These are phyloP conservation scores for Kokia cookei DNA, from an alignment of 441 rosid species.

Conservation along the genomic window DNA sequence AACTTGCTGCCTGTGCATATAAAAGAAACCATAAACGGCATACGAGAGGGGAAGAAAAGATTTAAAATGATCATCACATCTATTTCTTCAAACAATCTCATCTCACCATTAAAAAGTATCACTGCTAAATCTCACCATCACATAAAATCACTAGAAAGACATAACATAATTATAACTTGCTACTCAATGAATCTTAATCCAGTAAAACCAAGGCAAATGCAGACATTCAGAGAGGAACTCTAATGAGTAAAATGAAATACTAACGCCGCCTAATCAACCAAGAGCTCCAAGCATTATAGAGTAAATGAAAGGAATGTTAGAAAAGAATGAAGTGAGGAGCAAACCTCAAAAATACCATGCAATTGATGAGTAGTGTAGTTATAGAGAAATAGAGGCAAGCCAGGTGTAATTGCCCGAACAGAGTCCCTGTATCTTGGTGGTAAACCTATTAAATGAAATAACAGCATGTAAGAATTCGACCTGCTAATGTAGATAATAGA, in stretches of 20 bases:
- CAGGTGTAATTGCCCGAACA: conserved; percentile 95
- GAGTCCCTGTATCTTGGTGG: conserved; percentile 99
- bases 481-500: neutral
- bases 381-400: conserved; percentile 92
- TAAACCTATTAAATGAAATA: conserved; percentile 50
- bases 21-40: neutral
- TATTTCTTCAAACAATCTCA: neutral
- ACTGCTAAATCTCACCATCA: neutral
- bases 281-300: neutral
- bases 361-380: conserved; percentile 97
- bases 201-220: neutral
- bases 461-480: conserved; percentile 4
- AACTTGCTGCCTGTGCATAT: conserved; percentile 71
- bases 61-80: neutral
- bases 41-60: too few species aligned
- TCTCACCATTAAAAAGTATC: neutral
- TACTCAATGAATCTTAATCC: neutral
- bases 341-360: conserved; percentile 97
- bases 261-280: neutral
- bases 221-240: neutral
- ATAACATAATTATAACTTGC: neutral
- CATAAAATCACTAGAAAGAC: neutral
- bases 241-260: neutral
- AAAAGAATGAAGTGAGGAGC: conserved; percentile 4
- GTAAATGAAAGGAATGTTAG: neutral